Evolutionary conservation across 2,329 filamentous ascomycete species (phyloP), one percentile per base, ranked within the genome.

Genomic region (Microcera coccophila): DNA sequence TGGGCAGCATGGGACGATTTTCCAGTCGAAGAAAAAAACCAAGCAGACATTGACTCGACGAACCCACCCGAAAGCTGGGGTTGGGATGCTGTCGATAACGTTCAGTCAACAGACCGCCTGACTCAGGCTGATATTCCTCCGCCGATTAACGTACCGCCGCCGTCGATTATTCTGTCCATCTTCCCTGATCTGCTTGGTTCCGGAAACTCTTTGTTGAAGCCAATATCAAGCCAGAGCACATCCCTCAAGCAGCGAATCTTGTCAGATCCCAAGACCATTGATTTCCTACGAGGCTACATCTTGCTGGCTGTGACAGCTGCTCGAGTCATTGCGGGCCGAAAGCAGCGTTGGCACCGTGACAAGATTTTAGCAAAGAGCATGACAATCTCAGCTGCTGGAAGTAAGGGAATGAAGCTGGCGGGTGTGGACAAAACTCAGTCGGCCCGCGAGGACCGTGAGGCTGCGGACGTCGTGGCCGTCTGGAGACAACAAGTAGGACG

Each of bases 311-410:
- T 74, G 3, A 86, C 89, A 10, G 82, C 85, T 18, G 87, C 81
- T n/a, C 85, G 84, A 34, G 78, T 96, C 38, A 82, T 96, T 44
- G 86, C 87, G 2, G 91, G 90, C 10, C 83, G 91, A 44, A 90
- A 87, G 58, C 71, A 86, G 39, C 84, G 91, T 43, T 97, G 91
- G 91, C 91, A 95, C 62, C 80, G 91, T 41, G 91, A 97, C 65
- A 84, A 81, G 48, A 82, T 89, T 48, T 72, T 97, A 11, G 80
- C 87, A 2, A 89, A 95, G 64, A 84, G 84, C 59, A 95, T 95
- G 87, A 82, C 85, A 43, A 95, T 97, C 48, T 87, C 88, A 1
- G 81, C 82, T 14, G 78, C 83, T 3, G 84, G 82, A 3, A 79
- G 82, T 40, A 88, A 87, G 55, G 83, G 91, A 3, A 96, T 97